Evolutionary conservation across 2,329 filamentous ascomycete species (phyloP), one percentile per base, ranked within the genome.

Genomic region (Ceratocystis harringtonii): DNA sequence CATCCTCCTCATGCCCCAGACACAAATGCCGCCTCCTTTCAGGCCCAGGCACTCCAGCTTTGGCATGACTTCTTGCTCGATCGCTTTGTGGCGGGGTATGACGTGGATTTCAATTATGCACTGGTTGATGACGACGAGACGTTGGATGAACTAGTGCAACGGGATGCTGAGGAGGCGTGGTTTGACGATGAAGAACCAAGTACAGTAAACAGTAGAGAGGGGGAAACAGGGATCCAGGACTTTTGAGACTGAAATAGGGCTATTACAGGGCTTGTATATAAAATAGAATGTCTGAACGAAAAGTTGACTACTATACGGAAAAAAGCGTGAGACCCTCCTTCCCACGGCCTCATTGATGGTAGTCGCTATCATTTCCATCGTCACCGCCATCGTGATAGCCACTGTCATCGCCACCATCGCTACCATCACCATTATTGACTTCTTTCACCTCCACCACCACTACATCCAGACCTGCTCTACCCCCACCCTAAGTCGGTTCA

Each of bases 151-250:
- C 61, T 65, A 55, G 80, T 72, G 78, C 83, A 77, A 68, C 75
- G 78, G n/a, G 84, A 87, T 63, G 77, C 78, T 15, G 81, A 92
- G 73, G 89, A 95, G 45, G 80, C 80, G 22, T 95, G 89, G 78
- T 92, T 95, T 72, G 89, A 91, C 25, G 84, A 85, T 5, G 87
- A 95, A 77, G 86, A 89, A 70, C 86, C 88, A 36, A 79, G 78
- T 62, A 76, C 75, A 5, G 72, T 78, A 12, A 73, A 72, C 5
- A 71, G 63, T 25, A 71, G 43, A 19, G 57, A 71, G 45, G 85
- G 86, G 2, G 84, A 90, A 74, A 90, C 87, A 22, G 87, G 87
- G 0, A 74, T 90, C 25, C 87, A 89, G 70, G 87, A 90, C 72
- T 90, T 84, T 71, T 90, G 73, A 80, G 6, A 41, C 1, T 10